Evolutionary conservation across 495 filamentous ascomycete species (phyloP).

Genomic region (Friedmanniomyces simplex): DNA sequence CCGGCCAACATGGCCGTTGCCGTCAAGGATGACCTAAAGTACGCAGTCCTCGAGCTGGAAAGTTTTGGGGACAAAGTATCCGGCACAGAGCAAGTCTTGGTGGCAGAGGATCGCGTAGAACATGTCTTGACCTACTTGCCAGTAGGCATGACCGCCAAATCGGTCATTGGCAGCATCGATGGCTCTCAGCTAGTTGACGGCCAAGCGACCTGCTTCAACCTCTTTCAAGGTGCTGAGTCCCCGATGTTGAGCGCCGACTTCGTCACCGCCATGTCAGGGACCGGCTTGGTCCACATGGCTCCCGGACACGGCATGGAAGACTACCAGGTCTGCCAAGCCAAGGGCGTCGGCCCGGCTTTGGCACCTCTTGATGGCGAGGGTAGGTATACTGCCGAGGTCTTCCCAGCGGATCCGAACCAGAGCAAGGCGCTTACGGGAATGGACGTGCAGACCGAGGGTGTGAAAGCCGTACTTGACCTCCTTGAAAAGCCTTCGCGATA

Average conservation of each 20-base stretch:
- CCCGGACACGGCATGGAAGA: slow-evolving; percentile 96
- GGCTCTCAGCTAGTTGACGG: slow-evolving; percentile 54
- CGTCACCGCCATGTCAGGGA: slow-evolving; percentile 75
- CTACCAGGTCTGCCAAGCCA: slow-evolving; percentile 64
- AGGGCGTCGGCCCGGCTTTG: slow-evolving; percentile 52
- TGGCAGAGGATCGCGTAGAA: slow-evolving; percentile 57
- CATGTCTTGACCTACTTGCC: slow-evolving; percentile 32
- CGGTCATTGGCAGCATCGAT: slow-evolving; percentile 47
- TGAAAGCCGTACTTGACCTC: slow-evolving; percentile 48
- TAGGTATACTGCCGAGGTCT: slow-evolving; percentile 62
- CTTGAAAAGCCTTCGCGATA: slow-evolving; percentile 13
- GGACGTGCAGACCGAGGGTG: slow-evolving; percentile 54
- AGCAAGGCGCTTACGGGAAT: slow-evolving; percentile 43
- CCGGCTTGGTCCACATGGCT: slow-evolving; percentile 86
- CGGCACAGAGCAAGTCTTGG: slow-evolving; percentile 37
- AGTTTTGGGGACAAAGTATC: background rate
- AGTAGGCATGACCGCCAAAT: slow-evolving; percentile 12
- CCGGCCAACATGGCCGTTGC: slow-evolving; percentile 88
- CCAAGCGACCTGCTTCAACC: slow-evolving; percentile 52
- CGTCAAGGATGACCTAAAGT: slow-evolving; percentile 59
- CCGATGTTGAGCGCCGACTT: slow-evolving; percentile 73
- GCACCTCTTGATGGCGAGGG: slow-evolving; percentile 78
- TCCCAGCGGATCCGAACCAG: slow-evolving; percentile 43
- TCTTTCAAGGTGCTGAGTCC: slow-evolving; percentile 44
- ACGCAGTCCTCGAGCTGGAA: slow-evolving; percentile 54